Evolutionary conservation across 345 rosid species (phyloP).

Genomic region (Gossypium stocksii): DNA sequence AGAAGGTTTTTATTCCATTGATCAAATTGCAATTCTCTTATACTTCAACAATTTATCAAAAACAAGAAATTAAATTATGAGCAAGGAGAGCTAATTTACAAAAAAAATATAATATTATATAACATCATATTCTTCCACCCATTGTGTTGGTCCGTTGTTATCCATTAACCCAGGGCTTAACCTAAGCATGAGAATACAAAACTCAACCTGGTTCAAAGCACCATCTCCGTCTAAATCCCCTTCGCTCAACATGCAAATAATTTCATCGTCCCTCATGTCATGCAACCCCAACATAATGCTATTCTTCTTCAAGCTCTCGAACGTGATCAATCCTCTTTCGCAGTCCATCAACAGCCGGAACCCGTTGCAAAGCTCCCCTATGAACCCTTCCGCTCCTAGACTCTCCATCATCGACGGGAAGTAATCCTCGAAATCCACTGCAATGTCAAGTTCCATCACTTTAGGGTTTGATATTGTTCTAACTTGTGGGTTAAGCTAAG

Average conservation of each 20-base stretch:
- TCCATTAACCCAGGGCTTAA: constrained; percentile 53
- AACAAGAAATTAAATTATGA: background rate
- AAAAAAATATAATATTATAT: too few relatives aligned
- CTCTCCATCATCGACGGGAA: constrained; percentile 54
- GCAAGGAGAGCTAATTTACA: background rate
- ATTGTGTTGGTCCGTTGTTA: constrained; percentile 26
- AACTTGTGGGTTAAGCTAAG: background rate
- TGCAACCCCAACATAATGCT: constrained; percentile 43
- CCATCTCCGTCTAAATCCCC: constrained; percentile 73
- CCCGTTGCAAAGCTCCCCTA: constrained; percentile 53
- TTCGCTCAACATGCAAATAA: constrained; percentile 53
- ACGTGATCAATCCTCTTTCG: constrained; percentile 60
- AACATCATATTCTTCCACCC: constrained; percentile 20
- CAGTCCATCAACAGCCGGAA: constrained; percentile 54
- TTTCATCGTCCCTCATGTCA: constrained; percentile 56
- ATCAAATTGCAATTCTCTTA: background rate
- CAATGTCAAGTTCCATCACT: constrained; percentile 24
- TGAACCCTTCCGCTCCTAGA: constrained; percentile 53
- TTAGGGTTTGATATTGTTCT: background rate
- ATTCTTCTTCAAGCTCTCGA: constrained; percentile 66
- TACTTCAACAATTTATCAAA: background rate
- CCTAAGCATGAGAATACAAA: constrained; percentile 62
- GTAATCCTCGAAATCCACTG: constrained; percentile 47
- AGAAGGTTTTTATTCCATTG: background rate
- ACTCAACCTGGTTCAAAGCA: constrained; percentile 57